A percentile compares a stretch with the other conserved stretches of the same genome.
Evolutionary conservation across 1,284 basidiomycete genomes (phyloP).

Genomic region (Limonomyces culmigenus): DNA sequence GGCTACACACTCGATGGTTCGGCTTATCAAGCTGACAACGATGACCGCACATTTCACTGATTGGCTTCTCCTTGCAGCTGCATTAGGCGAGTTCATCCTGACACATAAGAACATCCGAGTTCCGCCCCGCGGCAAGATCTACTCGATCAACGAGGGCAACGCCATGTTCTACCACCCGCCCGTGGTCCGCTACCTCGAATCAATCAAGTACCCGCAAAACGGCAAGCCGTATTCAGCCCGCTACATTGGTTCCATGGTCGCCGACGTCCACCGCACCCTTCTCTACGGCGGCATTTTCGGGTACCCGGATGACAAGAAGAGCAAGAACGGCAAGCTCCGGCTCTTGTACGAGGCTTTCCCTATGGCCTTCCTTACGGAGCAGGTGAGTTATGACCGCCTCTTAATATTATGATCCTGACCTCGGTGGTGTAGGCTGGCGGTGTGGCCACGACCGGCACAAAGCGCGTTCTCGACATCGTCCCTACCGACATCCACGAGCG

Average conservation of each 20-base stretch:
- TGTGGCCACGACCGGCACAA: constrained; percentile 84
- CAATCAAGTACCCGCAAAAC: constrained; percentile 78
- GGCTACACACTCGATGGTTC: constrained; percentile 95
- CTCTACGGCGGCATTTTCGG: constrained; percentile 98
- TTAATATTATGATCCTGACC: constrained; percentile 7
- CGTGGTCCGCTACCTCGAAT: constrained; percentile 78
- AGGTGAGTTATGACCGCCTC: too few species aligned
- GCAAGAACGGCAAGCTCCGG: constrained; percentile 88
- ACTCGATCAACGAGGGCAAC: constrained; percentile 99
- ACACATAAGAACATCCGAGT: constrained; percentile 97
- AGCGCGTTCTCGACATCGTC: constrained; percentile 84
- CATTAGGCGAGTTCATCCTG: constrained; percentile 96
- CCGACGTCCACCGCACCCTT: constrained; percentile 91
- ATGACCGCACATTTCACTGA: too few species aligned
- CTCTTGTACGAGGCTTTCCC: constrained; percentile 97
- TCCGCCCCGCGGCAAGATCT: constrained; percentile 92
- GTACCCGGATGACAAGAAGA: constrained; percentile 97
- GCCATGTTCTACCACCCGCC: constrained; percentile 86
- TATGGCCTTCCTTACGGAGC: constrained; percentile 95
- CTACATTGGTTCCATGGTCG: constrained; percentile 99
- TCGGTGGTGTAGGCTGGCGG: constrained; percentile 99
- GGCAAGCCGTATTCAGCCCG: constrained; percentile 79
- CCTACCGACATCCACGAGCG: constrained; percentile 88
- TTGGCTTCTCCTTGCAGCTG: too few species aligned
- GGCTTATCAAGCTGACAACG: too few species aligned